Percentiles rank a stretch among this genome's conserved stretches.
Conservation (phyloP, 768 basidiomycete genomes). For the Russula emetica region DNA sequence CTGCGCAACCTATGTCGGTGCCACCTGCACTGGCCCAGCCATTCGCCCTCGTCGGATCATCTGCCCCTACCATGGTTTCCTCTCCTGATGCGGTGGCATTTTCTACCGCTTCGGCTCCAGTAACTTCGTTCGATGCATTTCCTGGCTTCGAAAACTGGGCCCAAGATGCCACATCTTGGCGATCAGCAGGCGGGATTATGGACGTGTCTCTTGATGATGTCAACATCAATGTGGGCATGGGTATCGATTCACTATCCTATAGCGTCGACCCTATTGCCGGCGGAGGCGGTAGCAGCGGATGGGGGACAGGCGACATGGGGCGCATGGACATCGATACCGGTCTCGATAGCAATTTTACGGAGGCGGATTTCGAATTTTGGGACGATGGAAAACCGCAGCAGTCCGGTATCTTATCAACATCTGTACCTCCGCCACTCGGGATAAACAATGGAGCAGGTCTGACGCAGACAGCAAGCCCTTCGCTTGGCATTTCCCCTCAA, state of each 20-base stretch:
- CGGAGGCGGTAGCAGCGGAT: conserved; percentile 31
- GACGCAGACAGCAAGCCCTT: conserved; percentile 35
- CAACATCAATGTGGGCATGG: conserved; percentile 35
- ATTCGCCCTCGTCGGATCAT: conserved; percentile 14
- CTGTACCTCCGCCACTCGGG: conserved; percentile 29
- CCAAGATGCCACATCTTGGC: conserved; percentile 26
- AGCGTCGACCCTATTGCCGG: conserved; percentile 41
- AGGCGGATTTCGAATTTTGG: conserved; percentile 88
- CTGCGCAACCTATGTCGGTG: conserved; percentile 1
- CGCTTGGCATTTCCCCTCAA: conserved; percentile 37
- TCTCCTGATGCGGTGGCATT: conserved; percentile 25
- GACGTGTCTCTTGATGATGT: conserved; percentile 25
- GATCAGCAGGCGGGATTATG: conserved; percentile 20
- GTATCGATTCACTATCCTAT: conserved; percentile 42
- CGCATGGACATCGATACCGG: conserved; percentile 34
- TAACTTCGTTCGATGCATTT: conserved; percentile 34
- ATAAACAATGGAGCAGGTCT: conserved; percentile 26
- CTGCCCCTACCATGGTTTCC: conserved; percentile 7
- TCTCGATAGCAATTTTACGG: conserved; percentile 53
- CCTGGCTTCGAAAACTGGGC: conserved; percentile 45
- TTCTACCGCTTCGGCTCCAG: conserved; percentile 27
- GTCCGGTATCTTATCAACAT: conserved; percentile 30
- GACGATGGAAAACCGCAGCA: conserved; percentile 46
- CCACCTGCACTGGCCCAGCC: conserved; percentile 8
- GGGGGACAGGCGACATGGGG: conserved; percentile 28